Evolutionary conservation across 352 stramenopile species (phyloP), one percentile per base, ranked within the genome.

Genomic region (Pythium folliculosum): DNA sequence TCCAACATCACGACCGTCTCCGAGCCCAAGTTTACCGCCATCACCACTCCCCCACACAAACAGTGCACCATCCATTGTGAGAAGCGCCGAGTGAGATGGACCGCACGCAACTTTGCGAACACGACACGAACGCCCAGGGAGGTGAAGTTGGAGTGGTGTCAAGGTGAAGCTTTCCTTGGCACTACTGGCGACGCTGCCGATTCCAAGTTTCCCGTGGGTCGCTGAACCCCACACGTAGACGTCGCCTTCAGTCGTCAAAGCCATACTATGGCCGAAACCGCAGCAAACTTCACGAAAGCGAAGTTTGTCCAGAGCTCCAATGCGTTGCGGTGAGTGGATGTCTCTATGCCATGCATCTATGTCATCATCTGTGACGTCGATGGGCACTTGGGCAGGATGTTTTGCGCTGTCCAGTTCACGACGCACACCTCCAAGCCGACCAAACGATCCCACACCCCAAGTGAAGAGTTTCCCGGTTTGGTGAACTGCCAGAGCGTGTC

Each of bases 31-130:
- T 56, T 84, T 81, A 6, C 86, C 86, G 13, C 84, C 84, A 21
- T 91, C 86, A 16, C 83, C 84, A 54, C 77, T 78, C 21, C 86
- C 86, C 86, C 86, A 94, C 0, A 94, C 84, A 57, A 80, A 94
- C 27, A 94, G 65, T 7, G 68, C 64, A 0, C 86, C 86, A 22
- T 86, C 76, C 0, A 49, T 69, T 8, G 84, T 91, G 9, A 94
- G 35, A 0, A 91, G 53, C 19, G 84, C 86, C 0, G 86, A 94
- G 54, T 94, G 86, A 14, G 86, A 94, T 19, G 83, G 80, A 22
- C 86, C 86, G 52, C 86, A 94, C 0, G 86, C 80, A 25, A 94
- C 90, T 50, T 84, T 89, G 6, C 81, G 77, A 2, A 92, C 77
- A 50, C 53, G 44, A 5, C 68, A n/a, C 5, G 62, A 69, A 16